Evolutionary conservation across 225 moss, liverwort and hornwort species (phyloP).

Genomic region (Neckera pumila): DNA sequence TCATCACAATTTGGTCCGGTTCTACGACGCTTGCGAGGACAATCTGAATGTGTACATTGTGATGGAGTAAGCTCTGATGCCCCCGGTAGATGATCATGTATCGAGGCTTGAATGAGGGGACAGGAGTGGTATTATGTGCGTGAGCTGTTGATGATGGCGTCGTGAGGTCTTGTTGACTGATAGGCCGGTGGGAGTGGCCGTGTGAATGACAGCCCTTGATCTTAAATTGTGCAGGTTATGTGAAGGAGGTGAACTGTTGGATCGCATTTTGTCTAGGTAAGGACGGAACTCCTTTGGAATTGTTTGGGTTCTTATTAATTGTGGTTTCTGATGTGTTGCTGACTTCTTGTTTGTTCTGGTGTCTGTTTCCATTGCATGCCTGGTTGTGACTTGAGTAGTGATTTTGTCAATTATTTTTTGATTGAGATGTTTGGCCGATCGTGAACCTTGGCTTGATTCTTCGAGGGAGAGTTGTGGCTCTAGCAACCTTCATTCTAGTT

Average conservation of each 20-base stretch:
- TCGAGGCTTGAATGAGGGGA: neutral
- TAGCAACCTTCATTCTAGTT: neutral
- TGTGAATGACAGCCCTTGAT: neutral
- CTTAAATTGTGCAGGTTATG: constrained; percentile 43
- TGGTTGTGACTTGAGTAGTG: neutral
- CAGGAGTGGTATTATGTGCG: neutral
- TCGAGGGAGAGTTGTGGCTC: neutral
- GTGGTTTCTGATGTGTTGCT: neutral
- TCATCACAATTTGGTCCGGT: constrained; percentile 85
- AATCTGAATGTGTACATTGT: constrained; percentile 94
- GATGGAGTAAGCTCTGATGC: constrained; percentile 69
- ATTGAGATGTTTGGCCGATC: neutral
- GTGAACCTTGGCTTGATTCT: neutral
- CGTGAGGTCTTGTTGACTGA: neutral
- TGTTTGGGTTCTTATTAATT: neutral
- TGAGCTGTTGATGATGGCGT: neutral
- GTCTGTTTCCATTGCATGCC: neutral
- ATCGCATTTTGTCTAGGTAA: constrained; percentile 84
- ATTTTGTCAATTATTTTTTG: neutral
- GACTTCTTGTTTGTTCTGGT: neutral
- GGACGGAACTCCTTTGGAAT: neutral
- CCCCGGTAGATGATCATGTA: neutral
- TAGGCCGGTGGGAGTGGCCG: neutral
- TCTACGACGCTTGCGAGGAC: constrained; percentile 93
- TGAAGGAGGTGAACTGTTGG: constrained; percentile 90